Evolutionary conservation across 208 protist species (phyloP).

Genomic region (Crithidia mellificae): DNA sequence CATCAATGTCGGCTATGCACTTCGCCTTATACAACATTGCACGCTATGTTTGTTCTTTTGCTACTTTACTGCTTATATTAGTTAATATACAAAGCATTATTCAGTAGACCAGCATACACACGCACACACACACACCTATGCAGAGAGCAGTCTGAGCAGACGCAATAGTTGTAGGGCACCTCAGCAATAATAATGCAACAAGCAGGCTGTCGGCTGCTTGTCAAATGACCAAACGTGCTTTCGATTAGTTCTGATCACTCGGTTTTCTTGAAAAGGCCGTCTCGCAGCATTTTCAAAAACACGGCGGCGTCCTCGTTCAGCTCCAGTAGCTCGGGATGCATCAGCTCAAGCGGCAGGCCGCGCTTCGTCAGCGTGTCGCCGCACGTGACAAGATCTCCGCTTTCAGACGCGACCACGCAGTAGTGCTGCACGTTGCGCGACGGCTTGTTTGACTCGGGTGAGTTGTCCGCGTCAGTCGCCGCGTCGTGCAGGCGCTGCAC

Average conservation of each 20-base stretch:
- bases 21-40: no score
- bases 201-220: no score
- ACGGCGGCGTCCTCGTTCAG: conserved; percentile 35
- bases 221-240: no score
- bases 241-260: not conserved
- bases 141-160: no score
- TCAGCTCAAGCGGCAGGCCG: conserved; percentile 73
- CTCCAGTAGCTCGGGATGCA: conserved; percentile 58
- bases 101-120: no score
- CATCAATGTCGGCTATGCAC: no score
- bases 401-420: conserved; percentile 73
- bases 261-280: conserved; percentile 27
- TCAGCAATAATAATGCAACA: no score
- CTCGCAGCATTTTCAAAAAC: conserved; percentile 37
- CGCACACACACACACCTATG: no score
- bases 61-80: no score
- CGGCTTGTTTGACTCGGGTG: conserved; percentile 27
- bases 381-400: conserved; percentile 50
- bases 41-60: no score
- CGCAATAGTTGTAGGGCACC: no score
- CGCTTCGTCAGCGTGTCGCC: conserved; percentile 58
- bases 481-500: conserved; percentile 26
- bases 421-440: conserved; percentile 41
- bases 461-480: not conserved
- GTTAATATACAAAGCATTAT: no score